These are phyloP conservation scores for Theileria parva DNA, from an alignment of 169 alveolate genomes.

Conservation along the genomic window DNA sequence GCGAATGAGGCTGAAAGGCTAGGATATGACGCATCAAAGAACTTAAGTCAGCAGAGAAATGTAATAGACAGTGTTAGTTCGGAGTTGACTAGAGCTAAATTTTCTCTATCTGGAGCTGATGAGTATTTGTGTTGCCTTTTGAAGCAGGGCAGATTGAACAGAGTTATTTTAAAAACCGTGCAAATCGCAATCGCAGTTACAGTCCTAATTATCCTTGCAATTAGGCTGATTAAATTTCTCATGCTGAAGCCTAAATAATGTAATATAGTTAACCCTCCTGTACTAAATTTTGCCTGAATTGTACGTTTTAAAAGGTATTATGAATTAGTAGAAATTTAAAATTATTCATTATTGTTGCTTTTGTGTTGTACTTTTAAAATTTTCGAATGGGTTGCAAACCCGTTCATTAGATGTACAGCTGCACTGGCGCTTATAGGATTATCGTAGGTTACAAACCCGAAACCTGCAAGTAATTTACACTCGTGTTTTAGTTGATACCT, in stretches of 20 bases:
- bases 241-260: too few relatives aligned
- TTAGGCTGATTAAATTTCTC: slow-evolving; percentile 18
- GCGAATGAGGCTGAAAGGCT: slow-evolving; percentile 65
- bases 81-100: slow-evolving; percentile 8
- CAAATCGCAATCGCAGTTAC: slow-evolving; percentile 32
- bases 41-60: slow-evolving; percentile 49
- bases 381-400: slow-evolving; percentile 83
- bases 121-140: slow-evolving; percentile 54
- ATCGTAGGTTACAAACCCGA: slow-evolving; percentile 89
- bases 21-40: slow-evolving; percentile 47
- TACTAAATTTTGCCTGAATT: background rate
- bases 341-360: slow-evolving; percentile 68
- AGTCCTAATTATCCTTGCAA: slow-evolving; percentile 12
- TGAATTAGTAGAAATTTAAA: background rate
- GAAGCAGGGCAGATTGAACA: slow-evolving; percentile 62
- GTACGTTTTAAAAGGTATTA: too few relatives aligned
- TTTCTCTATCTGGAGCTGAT: slow-evolving; percentile 53
- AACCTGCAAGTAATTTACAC: slow-evolving; percentile 69
- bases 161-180: slow-evolving; percentile 44
- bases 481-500: slow-evolving; percentile 17
- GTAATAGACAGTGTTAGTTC: slow-evolving; percentile 28
- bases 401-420: slow-evolving; percentile 88
- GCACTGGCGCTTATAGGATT: slow-evolving; percentile 84
- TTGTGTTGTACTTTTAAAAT: slow-evolving; percentile 84
- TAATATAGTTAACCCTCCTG: too few relatives aligned